Conservation (phyloP, 148 eudicot species). For the Pouteria glomerata region DNA sequence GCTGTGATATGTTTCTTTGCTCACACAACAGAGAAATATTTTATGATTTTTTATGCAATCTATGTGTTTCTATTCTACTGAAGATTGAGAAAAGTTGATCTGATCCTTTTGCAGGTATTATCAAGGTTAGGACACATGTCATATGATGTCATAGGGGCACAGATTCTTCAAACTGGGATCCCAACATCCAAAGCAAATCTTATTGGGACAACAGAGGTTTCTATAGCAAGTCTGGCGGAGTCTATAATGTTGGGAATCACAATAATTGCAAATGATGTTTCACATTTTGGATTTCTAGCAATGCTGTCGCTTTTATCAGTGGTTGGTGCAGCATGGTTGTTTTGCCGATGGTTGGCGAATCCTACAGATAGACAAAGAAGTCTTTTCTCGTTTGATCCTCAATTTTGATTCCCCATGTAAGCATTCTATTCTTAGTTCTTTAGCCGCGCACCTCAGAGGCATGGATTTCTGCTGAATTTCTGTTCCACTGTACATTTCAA, state of each 20-base stretch:
- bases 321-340: constrained; percentile 73
- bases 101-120: constrained; percentile 41
- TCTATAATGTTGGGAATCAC: constrained; percentile 81
- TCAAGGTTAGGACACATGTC: constrained; percentile 97
- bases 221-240: constrained; percentile 89
- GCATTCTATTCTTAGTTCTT: background rate
- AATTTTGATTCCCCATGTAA: constrained; percentile 21
- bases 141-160: constrained; percentile 82
- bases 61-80: background rate
- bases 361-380: constrained; percentile 71
- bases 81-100: background rate
- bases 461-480: background rate
- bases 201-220: constrained; percentile 83
- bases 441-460: background rate
- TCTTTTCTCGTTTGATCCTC: constrained; percentile 52
- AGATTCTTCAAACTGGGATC: constrained; percentile 95
- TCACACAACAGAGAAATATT: too few relatives aligned
- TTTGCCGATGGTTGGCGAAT: constrained; percentile 74
- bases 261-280: constrained; percentile 74
- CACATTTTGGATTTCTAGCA: constrained; percentile 83
- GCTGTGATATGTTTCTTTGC: too few relatives aligned
- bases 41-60: background rate
- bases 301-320: constrained; percentile 74
- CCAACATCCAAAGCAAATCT: constrained; percentile 94
- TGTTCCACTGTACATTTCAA: background rate